Evolutionary conservation across 2,329 filamentous ascomycete genomes (phyloP).

Genomic region (Microsporum ferrugineum): DNA sequence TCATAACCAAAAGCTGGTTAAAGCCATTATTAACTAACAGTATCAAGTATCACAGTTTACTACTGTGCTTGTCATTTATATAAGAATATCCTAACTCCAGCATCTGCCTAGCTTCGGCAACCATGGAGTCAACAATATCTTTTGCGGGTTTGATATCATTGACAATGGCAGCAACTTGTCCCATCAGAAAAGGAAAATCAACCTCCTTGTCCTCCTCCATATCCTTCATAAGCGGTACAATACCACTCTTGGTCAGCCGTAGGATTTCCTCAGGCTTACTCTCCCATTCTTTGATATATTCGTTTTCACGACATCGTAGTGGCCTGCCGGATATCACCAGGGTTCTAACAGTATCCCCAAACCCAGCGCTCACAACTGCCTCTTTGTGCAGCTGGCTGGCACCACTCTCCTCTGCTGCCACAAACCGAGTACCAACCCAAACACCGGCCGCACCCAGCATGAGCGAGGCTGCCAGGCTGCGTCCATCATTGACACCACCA

Average conservation of each 20-base stretch:
- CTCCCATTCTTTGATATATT: slow-evolving; percentile 77
- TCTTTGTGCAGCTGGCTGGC: slow-evolving; percentile 74
- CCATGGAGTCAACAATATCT: slow-evolving; percentile 85
- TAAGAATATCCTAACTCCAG: slow-evolving; percentile 53
- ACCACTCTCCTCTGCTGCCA: slow-evolving; percentile 69
- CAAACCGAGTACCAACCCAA: slow-evolving; percentile 91
- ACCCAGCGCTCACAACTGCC: slow-evolving; percentile 66
- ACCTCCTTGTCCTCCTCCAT: slow-evolving; percentile 71
- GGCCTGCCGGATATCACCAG: slow-evolving; percentile 74
- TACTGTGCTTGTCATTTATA: slow-evolving; percentile 34
- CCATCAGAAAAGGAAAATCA: slow-evolving; percentile 84
- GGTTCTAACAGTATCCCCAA: slow-evolving; percentile 70
- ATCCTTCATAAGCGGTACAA: slow-evolving; percentile 74
- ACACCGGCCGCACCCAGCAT: slow-evolving; percentile 83
- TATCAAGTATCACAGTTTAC: slow-evolving; percentile 33
- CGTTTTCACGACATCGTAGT: slow-evolving; percentile 67
- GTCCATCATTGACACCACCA: slow-evolving; percentile 74
- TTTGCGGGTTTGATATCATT: slow-evolving; percentile 65
- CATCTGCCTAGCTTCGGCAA: slow-evolving; percentile 59
- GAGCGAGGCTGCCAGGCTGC: slow-evolving; percentile 65
- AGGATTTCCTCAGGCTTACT: slow-evolving; percentile 60
- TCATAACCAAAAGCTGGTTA: not conserved
- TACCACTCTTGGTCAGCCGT: slow-evolving; percentile 60
- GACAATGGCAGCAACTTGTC: slow-evolving; percentile 76
- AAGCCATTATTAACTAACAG: not conserved